These are phyloP conservation scores for Metschnikowia gruessii DNA, from an alignment of 805 yeast genomes.

Conservation along the genomic window DNA sequence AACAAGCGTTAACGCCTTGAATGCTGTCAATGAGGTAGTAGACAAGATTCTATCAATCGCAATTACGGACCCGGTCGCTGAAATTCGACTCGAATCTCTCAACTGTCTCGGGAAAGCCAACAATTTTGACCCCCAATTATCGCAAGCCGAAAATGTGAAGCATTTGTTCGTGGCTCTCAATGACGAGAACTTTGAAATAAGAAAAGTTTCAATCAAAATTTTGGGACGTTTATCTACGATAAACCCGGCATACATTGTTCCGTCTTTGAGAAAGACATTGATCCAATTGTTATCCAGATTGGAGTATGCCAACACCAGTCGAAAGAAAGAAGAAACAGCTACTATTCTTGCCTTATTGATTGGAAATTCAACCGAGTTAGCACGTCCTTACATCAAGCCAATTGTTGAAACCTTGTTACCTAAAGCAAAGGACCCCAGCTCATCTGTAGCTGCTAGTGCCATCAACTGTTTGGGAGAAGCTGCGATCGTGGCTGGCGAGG, in stretches of 20 bases:
- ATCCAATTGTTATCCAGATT: slow-evolving; percentile 82
- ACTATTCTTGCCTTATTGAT: slow-evolving; percentile 69
- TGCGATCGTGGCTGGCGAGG: slow-evolving; percentile 85
- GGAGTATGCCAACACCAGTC: slow-evolving; percentile 72
- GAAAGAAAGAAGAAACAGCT: slow-evolving; percentile 85
- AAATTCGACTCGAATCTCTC: slow-evolving; percentile 78
- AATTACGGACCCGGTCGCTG: slow-evolving; percentile 84
- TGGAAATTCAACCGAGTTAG: slow-evolving; percentile 72
- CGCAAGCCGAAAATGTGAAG: slow-evolving; percentile 89
- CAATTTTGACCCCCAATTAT: slow-evolving; percentile 83
- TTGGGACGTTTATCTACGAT: slow-evolving; percentile 82
- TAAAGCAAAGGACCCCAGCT: slow-evolving; percentile 64
- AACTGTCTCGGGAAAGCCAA: slow-evolving; percentile 58
- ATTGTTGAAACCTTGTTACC: slow-evolving; percentile 83
- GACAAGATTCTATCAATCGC: slow-evolving; percentile 78
- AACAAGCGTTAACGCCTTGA: slow-evolving; percentile 74
- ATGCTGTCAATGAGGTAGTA: slow-evolving; percentile 80
- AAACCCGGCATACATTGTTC: slow-evolving; percentile 95
- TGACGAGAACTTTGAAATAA: slow-evolving; percentile 83
- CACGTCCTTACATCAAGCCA: slow-evolving; percentile 88
- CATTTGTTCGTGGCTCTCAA: slow-evolving; percentile 83
- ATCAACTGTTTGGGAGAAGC: slow-evolving; percentile 86
- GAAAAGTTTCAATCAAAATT: slow-evolving; percentile 72
- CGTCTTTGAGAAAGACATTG: slow-evolving; percentile 81
- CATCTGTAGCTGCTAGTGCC: slow-evolving; percentile 84